phyloP scores from a whole-genome alignment of 2,329 filamentous ascomycete genomes.

The Colletotrichum camelliae region DNA sequence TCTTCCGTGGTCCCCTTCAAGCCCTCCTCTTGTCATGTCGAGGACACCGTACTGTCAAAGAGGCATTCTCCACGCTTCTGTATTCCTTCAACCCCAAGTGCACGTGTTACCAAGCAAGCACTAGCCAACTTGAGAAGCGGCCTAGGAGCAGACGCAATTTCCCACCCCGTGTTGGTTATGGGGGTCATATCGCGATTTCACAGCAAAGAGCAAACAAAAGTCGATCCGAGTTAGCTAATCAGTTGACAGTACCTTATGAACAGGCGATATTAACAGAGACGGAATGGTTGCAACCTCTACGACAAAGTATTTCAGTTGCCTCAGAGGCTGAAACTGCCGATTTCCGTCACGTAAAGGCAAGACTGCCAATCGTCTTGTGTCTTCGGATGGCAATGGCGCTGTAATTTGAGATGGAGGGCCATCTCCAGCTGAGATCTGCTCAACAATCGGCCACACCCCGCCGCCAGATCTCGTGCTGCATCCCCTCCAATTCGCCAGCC shows the following conservation, averaged over 20 bases:
- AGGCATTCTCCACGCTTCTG: not conserved
- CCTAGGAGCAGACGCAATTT: constrained; percentile 1
- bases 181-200: not conserved
- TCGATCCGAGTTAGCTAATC: not conserved
- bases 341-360: not conserved
- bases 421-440: not conserved
- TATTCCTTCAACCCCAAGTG: not conserved
- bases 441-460: not conserved
- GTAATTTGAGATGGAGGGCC: not conserved
- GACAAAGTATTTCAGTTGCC: not conserved
- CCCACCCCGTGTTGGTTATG: not conserved
- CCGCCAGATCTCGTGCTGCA: not conserved
- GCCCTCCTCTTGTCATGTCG: not conserved
- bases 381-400: not conserved
- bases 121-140: not conserved
- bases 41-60: not conserved
- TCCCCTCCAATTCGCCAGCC: not conserved
- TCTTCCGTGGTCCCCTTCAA: not conserved
- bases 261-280: not conserved
- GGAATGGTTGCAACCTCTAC: not conserved
- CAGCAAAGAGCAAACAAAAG: not conserved
- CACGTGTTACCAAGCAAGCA: not conserved
- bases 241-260: not conserved
- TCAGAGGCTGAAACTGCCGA: constrained; percentile 2
- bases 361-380: not conserved